These are phyloP conservation scores for Saitozyma podzolica DNA, from an alignment of 768 basidiomycete species.

Conservation along the genomic window DNA sequence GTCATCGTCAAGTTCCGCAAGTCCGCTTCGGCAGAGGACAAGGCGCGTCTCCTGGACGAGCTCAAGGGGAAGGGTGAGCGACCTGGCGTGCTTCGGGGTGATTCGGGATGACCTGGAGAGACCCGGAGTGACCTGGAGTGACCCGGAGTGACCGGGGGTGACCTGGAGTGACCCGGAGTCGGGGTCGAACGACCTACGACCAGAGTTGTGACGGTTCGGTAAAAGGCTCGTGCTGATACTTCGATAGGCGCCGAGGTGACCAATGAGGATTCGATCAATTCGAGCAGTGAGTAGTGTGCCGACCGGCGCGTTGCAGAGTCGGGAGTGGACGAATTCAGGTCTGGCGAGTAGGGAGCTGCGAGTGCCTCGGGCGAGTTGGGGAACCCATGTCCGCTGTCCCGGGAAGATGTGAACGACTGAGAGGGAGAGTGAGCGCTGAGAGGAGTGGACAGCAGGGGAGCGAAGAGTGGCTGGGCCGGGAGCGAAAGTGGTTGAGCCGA, in stretches of 20 bases:
- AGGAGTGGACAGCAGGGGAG: too few relatives aligned
- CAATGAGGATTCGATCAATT: constrained; percentile 34
- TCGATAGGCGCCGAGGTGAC: constrained; percentile 21
- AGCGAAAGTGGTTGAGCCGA: too few relatives aligned
- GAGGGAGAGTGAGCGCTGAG: too few relatives aligned
- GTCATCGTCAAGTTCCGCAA: constrained; percentile 45
- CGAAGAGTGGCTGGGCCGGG: too few relatives aligned
- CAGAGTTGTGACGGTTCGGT: neutral
- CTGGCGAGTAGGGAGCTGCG: too few relatives aligned
- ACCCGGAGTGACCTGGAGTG: neutral
- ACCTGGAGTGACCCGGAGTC: constrained; percentile 6
- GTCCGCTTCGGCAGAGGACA: constrained; percentile 34
- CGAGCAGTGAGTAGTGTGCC: constrained; percentile 38
- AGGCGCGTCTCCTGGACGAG: constrained; percentile 26
- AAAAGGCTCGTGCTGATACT: neutral
- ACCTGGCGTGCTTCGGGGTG: neutral
- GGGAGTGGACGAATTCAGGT: too few relatives aligned
- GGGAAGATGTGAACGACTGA: too few relatives aligned
- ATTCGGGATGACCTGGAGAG: neutral
- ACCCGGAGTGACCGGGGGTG: constrained; percentile 5
- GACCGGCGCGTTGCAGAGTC: too few relatives aligned
- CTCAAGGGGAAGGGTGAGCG: constrained; percentile 32
- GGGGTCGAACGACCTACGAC: neutral
- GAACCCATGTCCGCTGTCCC: too few relatives aligned
- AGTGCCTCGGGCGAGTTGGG: too few relatives aligned